These are phyloP conservation scores for Leucaena leucocephala DNA, from an alignment of 306 rosid species.

Conservation along the genomic window DNA sequence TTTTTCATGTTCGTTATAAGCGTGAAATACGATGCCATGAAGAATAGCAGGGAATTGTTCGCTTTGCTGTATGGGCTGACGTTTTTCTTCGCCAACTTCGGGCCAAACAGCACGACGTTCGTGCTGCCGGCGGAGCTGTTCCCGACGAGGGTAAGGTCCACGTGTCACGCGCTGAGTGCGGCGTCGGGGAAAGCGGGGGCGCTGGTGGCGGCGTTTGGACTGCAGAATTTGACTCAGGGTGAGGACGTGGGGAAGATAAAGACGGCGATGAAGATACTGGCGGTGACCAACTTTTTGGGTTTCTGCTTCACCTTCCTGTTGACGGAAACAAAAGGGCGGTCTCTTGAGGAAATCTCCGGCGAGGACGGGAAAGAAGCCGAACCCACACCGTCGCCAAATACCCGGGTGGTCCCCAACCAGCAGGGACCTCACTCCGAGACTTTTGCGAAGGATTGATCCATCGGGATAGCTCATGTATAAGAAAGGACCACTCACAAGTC, in stretches of 20 bases:
- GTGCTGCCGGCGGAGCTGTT: conserved; percentile 48
- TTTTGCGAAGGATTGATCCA: not conserved
- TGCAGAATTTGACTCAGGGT: conserved; percentile 45
- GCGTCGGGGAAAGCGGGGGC: conserved; percentile 70
- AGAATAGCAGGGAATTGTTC: not conserved
- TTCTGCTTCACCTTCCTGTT: too few species aligned
- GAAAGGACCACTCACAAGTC: not conserved
- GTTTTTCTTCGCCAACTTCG: conserved; percentile 80
- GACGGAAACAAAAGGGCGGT: conserved; percentile 52
- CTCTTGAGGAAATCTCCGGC: conserved; percentile 81
- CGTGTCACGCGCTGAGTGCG: conserved; percentile 75
- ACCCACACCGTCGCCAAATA: conserved; percentile 24
- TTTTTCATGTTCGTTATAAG: conserved; percentile 68
- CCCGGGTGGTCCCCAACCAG: not conserved
- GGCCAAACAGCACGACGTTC: conserved; percentile 47
- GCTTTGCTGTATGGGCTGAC: conserved; percentile 55
- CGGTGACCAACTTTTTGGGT: conserved; percentile 48
- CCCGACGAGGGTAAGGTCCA: conserved; percentile 69
- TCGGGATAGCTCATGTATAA: not conserved
- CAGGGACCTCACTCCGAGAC: conserved; percentile 4
- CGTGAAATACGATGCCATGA: conserved; percentile 42
- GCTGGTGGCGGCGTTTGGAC: conserved; percentile 61
- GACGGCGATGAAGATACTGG: conserved; percentile 54
- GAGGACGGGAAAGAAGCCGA: conserved; percentile 59
- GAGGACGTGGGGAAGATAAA: fast-evolving